These are phyloP conservation scores for Cladosporium sp. DNA, from an alignment of 2,329 filamentous ascomycete species.

Conservation along the genomic window DNA sequence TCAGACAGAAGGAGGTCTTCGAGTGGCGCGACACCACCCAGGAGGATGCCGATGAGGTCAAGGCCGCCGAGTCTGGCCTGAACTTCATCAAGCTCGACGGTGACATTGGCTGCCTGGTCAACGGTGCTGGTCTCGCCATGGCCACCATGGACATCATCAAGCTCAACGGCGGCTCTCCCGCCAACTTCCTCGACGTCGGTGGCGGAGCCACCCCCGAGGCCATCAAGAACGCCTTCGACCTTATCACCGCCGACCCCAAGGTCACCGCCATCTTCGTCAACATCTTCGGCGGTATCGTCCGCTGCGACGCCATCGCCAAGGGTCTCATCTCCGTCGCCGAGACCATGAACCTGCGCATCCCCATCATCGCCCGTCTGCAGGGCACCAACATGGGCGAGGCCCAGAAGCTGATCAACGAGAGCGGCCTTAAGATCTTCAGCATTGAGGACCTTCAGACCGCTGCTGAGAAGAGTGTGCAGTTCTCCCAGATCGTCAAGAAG, in stretches of 20 bases:
- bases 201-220: slow-evolving; percentile 95
- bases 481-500: slow-evolving; percentile 99
- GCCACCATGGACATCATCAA: slow-evolving; percentile 99
- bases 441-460: slow-evolving; percentile 97
- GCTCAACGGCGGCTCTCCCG: slow-evolving; percentile 91
- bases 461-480: slow-evolving; percentile 96
- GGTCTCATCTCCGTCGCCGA: slow-evolving; percentile 94
- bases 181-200: slow-evolving; percentile 98
- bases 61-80: slow-evolving; percentile 85
- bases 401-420: slow-evolving; percentile 89
- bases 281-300: slow-evolving; percentile 98
- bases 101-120: slow-evolving; percentile 98
- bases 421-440: slow-evolving; percentile 98
- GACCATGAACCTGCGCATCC: slow-evolving; percentile 91
- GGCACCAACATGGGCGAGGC: slow-evolving; percentile 97
- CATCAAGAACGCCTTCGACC: slow-evolving; percentile 96
- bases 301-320: slow-evolving; percentile 95
- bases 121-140: slow-evolving; percentile 98
- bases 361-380: slow-evolving; percentile 94
- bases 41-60: slow-evolving; percentile 96
- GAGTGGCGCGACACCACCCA: slow-evolving; percentile 89
- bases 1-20: slow-evolving; percentile 96
- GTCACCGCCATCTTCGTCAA: slow-evolving; percentile 99
- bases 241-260: slow-evolving; percentile 98
- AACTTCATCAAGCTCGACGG: slow-evolving; percentile 99